Conservation (phyloP, 192 early-diverging fungal species). For the Martensiomyces pterosporus region DNA sequence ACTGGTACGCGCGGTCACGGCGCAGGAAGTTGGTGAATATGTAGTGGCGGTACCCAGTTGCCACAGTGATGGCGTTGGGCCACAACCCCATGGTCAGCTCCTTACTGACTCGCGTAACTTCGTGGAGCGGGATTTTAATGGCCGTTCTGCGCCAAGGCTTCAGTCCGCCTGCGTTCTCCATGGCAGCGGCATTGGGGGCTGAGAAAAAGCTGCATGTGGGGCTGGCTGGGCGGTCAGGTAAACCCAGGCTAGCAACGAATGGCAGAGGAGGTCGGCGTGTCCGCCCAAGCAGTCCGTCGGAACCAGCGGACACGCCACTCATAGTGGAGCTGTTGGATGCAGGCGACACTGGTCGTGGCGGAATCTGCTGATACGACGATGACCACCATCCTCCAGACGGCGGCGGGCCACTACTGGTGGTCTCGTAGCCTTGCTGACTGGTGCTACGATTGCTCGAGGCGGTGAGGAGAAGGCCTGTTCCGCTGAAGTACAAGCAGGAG, state of each 20-base stretch:
- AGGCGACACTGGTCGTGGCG: no score
- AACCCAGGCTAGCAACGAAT: no score
- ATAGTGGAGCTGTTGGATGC: no score
- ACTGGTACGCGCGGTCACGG: conserved; percentile 32
- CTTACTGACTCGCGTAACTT: conserved; percentile 41
- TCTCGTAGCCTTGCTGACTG: neutral
- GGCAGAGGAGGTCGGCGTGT: no score
- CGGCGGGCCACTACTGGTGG: no score
- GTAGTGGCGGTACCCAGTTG: conserved; percentile 22
- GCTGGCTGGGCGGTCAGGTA: no score
- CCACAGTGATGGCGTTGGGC: conserved; percentile 44
- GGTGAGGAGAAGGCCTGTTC: conserved; percentile 23
- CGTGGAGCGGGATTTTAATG: conserved; percentile 20
- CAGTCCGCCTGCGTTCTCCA: neutral
- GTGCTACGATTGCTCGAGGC: conserved; percentile 1
- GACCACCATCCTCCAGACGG: no score
- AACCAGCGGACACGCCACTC: no score
- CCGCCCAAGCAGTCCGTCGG: no score
- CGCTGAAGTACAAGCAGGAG: conserved; percentile 25
- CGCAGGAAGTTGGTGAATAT: conserved; percentile 48
- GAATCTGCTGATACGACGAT: no score
- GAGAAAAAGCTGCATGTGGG: no score
- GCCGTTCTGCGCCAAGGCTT: conserved; percentile 35
- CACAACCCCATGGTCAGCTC: conserved; percentile 43
- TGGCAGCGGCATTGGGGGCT: neutral